Evolutionary conservation across 352 stramenopile species (phyloP).

Genomic region (Stramenopiles sp.): DNA sequence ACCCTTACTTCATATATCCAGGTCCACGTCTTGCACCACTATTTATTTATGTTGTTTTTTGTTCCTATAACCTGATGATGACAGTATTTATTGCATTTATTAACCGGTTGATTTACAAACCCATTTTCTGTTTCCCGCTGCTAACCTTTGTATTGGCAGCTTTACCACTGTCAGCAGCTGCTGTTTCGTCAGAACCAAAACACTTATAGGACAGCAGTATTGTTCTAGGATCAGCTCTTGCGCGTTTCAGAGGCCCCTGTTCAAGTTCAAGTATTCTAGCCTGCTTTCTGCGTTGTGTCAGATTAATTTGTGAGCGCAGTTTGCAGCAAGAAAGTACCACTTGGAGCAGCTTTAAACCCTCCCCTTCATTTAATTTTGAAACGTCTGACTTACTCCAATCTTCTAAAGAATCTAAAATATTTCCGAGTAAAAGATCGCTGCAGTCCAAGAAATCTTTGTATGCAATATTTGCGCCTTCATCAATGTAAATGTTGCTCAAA

Average conservation of each 20-base stretch:
- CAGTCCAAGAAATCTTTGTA: background rate
- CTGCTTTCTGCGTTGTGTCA: background rate
- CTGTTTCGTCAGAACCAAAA: background rate
- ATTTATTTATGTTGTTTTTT: too few species aligned
- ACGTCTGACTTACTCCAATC: background rate
- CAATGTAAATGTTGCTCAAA: background rate
- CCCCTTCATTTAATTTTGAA: background rate
- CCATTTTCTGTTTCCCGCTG: too few species aligned
- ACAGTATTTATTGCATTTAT: too few species aligned
- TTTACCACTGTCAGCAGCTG: too few species aligned
- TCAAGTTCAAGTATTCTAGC: background rate
- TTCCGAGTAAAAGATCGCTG: background rate
- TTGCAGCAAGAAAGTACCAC: background rate
- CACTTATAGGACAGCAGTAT: background rate
- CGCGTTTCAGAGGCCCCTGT: background rate
- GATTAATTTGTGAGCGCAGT: background rate
- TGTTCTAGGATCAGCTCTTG: background rate
- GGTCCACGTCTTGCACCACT: too few species aligned
- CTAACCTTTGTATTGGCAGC: too few species aligned
- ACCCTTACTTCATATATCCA: too few species aligned
- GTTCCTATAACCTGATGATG: too few species aligned
- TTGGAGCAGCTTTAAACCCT: background rate
- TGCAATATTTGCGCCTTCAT: slow-evolving; percentile 1
- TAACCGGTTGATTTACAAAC: too few species aligned
- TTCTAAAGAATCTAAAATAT: background rate